Conservation (phyloP, 768 basidiomycete genomes). For the Amanita rimosa region DNA sequence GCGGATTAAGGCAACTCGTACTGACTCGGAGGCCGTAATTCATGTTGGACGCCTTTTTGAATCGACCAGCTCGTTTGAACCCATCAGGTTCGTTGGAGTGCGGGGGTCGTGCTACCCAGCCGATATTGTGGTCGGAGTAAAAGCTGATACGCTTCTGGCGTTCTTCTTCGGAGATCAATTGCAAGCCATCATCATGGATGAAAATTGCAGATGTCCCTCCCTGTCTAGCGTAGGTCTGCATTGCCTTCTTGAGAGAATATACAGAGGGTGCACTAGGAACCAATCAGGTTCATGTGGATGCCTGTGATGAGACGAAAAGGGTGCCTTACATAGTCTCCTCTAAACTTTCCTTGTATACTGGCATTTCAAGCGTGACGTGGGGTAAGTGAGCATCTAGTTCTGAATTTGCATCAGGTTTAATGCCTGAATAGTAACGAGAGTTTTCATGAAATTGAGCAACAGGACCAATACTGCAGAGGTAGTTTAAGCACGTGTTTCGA, state of each 20-base stretch:
- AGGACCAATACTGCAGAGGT: conserved; percentile 57
- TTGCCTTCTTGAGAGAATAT: conserved; percentile 70
- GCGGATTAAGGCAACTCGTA: not conserved
- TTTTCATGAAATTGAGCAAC: conserved; percentile 82
- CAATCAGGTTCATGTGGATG: conserved; percentile 3
- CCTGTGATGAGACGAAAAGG: not conserved
- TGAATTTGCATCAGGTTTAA: conserved; percentile 47
- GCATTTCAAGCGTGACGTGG: conserved; percentile 73
- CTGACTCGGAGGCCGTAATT: conserved; percentile 54
- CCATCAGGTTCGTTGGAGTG: conserved; percentile 53
- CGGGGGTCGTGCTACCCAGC: conserved; percentile 73
- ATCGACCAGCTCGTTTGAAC: conserved; percentile 74
- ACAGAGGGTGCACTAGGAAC: conserved; percentile 56
- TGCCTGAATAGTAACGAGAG: conserved; percentile 72
- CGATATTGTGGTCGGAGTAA: conserved; percentile 70
- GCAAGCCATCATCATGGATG: conserved; percentile 78
- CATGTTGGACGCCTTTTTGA: conserved; percentile 91
- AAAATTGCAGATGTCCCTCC: conserved; percentile 75
- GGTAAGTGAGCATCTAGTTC: conserved; percentile 56
- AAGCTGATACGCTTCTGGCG: conserved; percentile 56
- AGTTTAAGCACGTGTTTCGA: conserved; percentile 50
- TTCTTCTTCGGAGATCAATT: conserved; percentile 51
- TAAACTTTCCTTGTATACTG: conserved; percentile 81
- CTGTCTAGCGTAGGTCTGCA: conserved; percentile 89
- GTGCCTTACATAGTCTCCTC: conserved; percentile 67